Base-by-base conservation (phyloP, 495 filamentous ascomycete species). In the Cercophora sp. region DNA sequence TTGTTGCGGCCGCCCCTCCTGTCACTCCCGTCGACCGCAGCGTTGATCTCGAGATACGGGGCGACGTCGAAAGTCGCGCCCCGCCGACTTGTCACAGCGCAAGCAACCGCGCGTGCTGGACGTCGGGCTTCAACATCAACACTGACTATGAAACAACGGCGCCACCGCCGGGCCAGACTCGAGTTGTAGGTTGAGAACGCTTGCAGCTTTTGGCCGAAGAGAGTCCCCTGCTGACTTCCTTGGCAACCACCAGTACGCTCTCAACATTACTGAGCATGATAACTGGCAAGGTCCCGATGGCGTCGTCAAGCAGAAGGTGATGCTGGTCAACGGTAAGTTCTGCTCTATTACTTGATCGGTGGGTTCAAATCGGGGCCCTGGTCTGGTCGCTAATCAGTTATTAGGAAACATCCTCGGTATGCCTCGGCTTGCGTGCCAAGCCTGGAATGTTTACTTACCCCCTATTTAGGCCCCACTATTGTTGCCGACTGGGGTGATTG, bases 401-500 rank as follows among this genome's bases (percentile, higher is more conserved):
- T n/a, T n/a, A n/a, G n/a, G n/a, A n/a, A n/a, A n/a, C n/a, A n/a
- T n/a, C n/a, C n/a, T n/a, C n/a, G n/a, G n/a, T n/a, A n/a, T n/a
- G n/a, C n/a, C n/a, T n/a, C n/a, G n/a, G n/a, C n/a, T n/a, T n/a
- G n/a, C n/a, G n/a, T n/a, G n/a, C n/a, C n/a, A n/a, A n/a, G n/a
- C n/a, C n/a, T n/a, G n/a, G n/a, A n/a, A n/a, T n/a, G n/a, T n/a
- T n/a, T n/a, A n/a, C n/a, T n/a, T n/a, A n/a, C n/a, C n/a, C n/a
- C n/a, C 3, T 58, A 62, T 18, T 26, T 65, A 26, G 79, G 82
- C 0, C 85, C 85, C 11, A 80, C 72, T 5, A 71, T 88, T 49
- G 66, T 74, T 39, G 83, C 80, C 5, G 69, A 86, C 48, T 83
- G 81, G 77, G 82, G 82, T n/a, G 82, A 86, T 52, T 78, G 58